phyloP scores from a whole-genome alignment of 2,329 filamentous ascomycete genomes.

The Cadophora malorum region DNA sequence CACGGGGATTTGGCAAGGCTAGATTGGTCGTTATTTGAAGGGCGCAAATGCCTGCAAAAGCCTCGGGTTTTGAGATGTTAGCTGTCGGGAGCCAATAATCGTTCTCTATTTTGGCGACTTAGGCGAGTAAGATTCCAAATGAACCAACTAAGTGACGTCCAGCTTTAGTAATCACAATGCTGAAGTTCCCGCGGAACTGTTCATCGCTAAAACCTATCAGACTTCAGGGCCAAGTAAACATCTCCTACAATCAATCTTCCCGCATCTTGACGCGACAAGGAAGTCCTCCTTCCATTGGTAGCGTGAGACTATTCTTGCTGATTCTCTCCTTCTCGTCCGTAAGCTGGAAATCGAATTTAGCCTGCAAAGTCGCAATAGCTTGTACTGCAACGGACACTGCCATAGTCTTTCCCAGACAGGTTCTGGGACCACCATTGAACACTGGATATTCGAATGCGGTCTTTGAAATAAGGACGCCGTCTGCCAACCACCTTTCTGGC shows the following conservation, averaged over 20 bases:
- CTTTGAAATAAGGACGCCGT: conserved; percentile 52
- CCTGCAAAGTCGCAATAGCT: conserved; percentile 57
- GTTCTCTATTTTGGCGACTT: not conserved
- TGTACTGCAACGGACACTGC: conserved; percentile 65
- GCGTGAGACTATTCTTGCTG: conserved; percentile 65
- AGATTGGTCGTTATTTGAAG: conserved; percentile 7
- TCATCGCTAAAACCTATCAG: conserved; percentile 4
- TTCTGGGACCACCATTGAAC: conserved; percentile 68
- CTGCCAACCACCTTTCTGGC: conserved; percentile 62
- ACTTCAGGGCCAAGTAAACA: conserved; percentile 10
- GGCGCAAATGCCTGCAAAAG: conserved; percentile 13
- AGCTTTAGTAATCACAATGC: conserved; percentile 9
- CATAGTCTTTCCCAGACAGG: conserved; percentile 69
- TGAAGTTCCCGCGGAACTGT: conserved; percentile 7
- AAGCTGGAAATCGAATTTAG: conserved; percentile 57
- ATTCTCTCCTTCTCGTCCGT: conserved; percentile 53
- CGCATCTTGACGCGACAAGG: conserved; percentile 46
- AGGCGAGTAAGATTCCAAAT: conserved; percentile 3
- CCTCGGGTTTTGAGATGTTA: conserved; percentile 9
- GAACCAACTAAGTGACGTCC: not conserved
- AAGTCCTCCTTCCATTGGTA: conserved; percentile 68
- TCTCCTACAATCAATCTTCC: not conserved
- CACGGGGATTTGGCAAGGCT: not conserved
- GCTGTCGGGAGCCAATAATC: not conserved
- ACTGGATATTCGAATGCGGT: conserved; percentile 65